Percentiles rank a stretch among this genome's conserved stretches.
Conservation (phyloP, 2,329 filamentous ascomycete genomes). For the Monosporascus cannonballus region DNA sequence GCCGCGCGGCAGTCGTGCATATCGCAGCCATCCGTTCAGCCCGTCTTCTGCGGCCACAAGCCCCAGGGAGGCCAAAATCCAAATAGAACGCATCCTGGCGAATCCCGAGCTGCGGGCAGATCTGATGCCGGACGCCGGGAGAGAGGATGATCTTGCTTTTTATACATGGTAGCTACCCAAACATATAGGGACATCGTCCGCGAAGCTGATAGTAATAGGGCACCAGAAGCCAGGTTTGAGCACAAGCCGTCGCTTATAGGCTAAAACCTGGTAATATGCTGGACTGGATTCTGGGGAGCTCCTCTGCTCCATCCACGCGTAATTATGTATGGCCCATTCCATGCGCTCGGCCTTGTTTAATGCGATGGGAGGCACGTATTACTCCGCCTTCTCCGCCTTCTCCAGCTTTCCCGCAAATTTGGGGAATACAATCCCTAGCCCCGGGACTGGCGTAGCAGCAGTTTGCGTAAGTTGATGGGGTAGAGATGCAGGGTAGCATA, state of each 20-base stretch:
- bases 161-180: conserved; percentile 10
- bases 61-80: conserved; percentile 24
- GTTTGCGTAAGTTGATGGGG: too few species aligned
- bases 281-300: too few species aligned
- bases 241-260: conserved; percentile 8
- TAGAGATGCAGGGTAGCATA: too few species aligned
- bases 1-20: conserved; percentile 43
- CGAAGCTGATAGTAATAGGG: conserved; percentile 1
- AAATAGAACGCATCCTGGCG: conserved; percentile 21
- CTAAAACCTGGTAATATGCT: conserved; percentile 3
- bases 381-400: too few species aligned
- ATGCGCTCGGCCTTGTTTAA: too few species aligned
- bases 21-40: conserved; percentile 57
- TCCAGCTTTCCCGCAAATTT: too few species aligned
- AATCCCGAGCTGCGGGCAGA: not conserved
- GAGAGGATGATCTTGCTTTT: conserved; percentile 5
- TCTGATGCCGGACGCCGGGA: not conserved
- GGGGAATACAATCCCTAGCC: too few species aligned
- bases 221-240: conserved; percentile 10
- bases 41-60: conserved; percentile 52
- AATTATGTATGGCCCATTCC: too few species aligned
- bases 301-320: too few species aligned
- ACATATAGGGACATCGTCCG: conserved; percentile 2
- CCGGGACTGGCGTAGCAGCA: too few species aligned
- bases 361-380: too few species aligned